phyloP scores from a whole-genome alignment of 768 basidiomycete genomes.

The Termitomyces sp. region DNA sequence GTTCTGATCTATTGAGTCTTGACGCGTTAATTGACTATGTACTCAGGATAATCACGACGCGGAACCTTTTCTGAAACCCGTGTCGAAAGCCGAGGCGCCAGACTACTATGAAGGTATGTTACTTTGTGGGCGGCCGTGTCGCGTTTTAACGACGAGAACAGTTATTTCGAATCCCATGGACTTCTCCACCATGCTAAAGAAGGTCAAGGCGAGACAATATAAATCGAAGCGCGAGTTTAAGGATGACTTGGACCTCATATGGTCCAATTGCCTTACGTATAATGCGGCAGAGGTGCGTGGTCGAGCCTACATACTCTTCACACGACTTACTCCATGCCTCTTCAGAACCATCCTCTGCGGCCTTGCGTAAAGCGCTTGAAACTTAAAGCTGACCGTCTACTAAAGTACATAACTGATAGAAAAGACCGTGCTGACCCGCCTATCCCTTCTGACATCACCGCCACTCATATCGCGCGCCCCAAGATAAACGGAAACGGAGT shows the following conservation, averaged over 20 bases:
- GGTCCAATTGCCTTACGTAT: constrained; percentile 92
- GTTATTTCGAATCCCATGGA: constrained; percentile 97
- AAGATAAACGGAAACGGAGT: constrained; percentile 35
- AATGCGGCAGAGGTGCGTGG: constrained; percentile 83
- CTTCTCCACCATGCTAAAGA: constrained; percentile 85
- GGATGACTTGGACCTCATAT: constrained; percentile 92
- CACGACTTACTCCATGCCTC: not conserved
- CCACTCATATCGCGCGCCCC: constrained; percentile 24
- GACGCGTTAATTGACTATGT: constrained; percentile 22
- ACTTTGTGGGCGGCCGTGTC: not conserved
- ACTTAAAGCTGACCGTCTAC: constrained; percentile 77
- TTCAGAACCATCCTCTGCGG: constrained; percentile 83
- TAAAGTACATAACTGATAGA: constrained; percentile 85
- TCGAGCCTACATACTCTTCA: not conserved
- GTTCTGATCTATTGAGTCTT: constrained; percentile 7
- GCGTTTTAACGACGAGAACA: constrained; percentile 24
- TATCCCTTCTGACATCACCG: constrained; percentile 46
- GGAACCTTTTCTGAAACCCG: constrained; percentile 90
- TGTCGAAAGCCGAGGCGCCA: constrained; percentile 82
- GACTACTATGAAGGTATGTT: constrained; percentile 88
- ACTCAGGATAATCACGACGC: constrained; percentile 81
- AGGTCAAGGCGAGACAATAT: constrained; percentile 88
- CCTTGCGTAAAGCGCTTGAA: constrained; percentile 76
- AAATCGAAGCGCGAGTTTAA: constrained; percentile 93
- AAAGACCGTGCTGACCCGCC: constrained; percentile 71